phyloP scores from a whole-genome alignment of 345 rosid genomes.

The Combretum micranthum region DNA sequence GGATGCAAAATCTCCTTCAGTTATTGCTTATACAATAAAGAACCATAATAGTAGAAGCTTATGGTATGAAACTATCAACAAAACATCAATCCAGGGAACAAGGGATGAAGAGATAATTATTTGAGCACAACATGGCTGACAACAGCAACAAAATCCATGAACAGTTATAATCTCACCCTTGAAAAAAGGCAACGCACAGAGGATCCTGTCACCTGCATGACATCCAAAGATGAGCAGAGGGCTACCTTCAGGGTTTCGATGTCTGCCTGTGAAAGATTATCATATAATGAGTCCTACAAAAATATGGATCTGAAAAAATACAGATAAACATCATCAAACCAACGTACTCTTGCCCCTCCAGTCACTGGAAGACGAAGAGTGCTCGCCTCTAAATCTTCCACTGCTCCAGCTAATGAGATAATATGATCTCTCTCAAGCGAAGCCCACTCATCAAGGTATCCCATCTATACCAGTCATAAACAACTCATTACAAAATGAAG shows the following conservation, averaged over 20 bases:
- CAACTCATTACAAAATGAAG: neutral
- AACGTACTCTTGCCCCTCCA: slow-evolving; percentile 75
- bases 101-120: too few relatives aligned
- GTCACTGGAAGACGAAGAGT: slow-evolving; percentile 88
- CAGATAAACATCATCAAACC: slow-evolving; percentile 1
- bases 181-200: slow-evolving; percentile 59
- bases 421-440: slow-evolving; percentile 72
- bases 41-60: too few relatives aligned
- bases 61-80: too few relatives aligned
- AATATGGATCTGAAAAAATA: slow-evolving; percentile 2
- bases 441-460: slow-evolving; percentile 77
- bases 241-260: slow-evolving; percentile 67
- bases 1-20: too few relatives aligned
- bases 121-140: neutral
- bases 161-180: slow-evolving; percentile 42
- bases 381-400: slow-evolving; percentile 83
- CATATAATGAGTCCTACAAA: slow-evolving; percentile 13
- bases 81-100: too few relatives aligned
- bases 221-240: slow-evolving; percentile 81
- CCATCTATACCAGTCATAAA: slow-evolving; percentile 45
- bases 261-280: slow-evolving; percentile 54
- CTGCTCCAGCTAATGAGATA: slow-evolving; percentile 66
- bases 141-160: neutral
- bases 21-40: too few relatives aligned
- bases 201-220: slow-evolving; percentile 86